These are phyloP conservation scores for Entomortierella chlamydospora DNA, from an alignment of 192 early-diverging fungal species.

Conservation along the genomic window DNA sequence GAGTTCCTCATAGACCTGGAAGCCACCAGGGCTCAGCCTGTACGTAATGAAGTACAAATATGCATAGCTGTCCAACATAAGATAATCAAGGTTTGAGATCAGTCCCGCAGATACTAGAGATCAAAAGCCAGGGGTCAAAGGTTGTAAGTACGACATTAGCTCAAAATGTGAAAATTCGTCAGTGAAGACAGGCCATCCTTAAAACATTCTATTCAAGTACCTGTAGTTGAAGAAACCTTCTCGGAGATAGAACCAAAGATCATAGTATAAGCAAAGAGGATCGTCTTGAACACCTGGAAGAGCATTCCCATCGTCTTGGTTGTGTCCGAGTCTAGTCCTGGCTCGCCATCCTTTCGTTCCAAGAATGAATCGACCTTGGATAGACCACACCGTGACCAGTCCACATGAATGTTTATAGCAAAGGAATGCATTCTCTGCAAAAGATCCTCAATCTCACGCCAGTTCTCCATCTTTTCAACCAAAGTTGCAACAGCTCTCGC, in stretches of 20 bases:
- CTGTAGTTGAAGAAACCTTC: slow-evolving; percentile 22
- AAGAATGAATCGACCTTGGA: slow-evolving; percentile 33
- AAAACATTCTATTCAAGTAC: slow-evolving; percentile 3
- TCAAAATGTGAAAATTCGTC: too few species aligned
- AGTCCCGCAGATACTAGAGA: slow-evolving; percentile 20
- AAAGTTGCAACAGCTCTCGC: slow-evolving; percentile 37
- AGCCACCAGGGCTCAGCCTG: slow-evolving; percentile 55
- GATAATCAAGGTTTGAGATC: slow-evolving; percentile 19
- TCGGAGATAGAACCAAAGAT: slow-evolving; percentile 58
- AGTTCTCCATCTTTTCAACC: slow-evolving; percentile 25
- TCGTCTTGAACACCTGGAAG: slow-evolving; percentile 61
- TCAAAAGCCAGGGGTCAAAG: not conserved
- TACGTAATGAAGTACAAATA: slow-evolving; percentile 63
- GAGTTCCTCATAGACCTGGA: slow-evolving; percentile 63
- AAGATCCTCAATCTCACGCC: slow-evolving; percentile 13
- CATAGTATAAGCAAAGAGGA: slow-evolving; percentile 63
- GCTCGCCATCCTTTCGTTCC: not conserved
- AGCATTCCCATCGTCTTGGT: slow-evolving; percentile 29
- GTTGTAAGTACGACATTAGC: not conserved
- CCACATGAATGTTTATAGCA: slow-evolving; percentile 41
- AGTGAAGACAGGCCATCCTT: not conserved
- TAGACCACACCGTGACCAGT: slow-evolving; percentile 37
- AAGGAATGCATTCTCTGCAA: slow-evolving; percentile 39
- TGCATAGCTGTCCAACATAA: slow-evolving; percentile 59
- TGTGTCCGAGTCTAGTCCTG: slow-evolving; percentile 29